Evolutionary conservation across 495 filamentous ascomycete genomes (phyloP), one percentile per base, ranked within the genome.

Genomic region (Neurospora sp.): DNA sequence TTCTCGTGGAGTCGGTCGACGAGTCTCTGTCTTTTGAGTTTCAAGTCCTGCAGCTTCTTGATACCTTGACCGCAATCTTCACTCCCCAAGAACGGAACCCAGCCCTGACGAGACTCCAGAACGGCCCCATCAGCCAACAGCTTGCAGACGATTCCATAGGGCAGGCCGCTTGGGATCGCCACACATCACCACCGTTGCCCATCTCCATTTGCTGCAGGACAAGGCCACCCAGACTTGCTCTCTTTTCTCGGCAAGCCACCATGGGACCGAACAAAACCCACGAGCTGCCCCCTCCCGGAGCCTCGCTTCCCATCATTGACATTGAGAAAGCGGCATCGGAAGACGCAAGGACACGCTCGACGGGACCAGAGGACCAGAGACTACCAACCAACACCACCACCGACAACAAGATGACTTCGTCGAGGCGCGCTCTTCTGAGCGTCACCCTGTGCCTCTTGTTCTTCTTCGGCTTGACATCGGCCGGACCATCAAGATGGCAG

Each of bases 401-500:
- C 69, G 54, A 75, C 37, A 62, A 37, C 39, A 77, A 78, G 73
- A 82, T 78, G 76, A 75, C 79, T 75, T 73, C 73, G 70, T 69
- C 78, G 39, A 69, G 75, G 40, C 75, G 78, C 21, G 69, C 73
- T 24, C 76, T 82, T n/a, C 62, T 82, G 42, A 74, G 79, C 59
- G 39, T 83, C 36, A 59, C 78, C 9, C 69, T 82, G 31, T 77
- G 78, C 48, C 71, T 81, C 71, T 73, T 82, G 31, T 71, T 80
- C 69, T 73, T 81, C 39, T 71, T 77, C 40, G 79, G 81, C 43
- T 43, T 82, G 21, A 77, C 79, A 59, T 77, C 77, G 73, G 82
- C 79, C 34, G 71, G 42, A 19, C 21, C 73, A 10, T 19, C 43
- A 19, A 62, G 42, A 19, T 43, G n/a, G 36, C 45, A 59, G 40